Evolutionary conservation across 805 yeast species (phyloP).

Genomic region (Torulaspora gathmanii): DNA sequence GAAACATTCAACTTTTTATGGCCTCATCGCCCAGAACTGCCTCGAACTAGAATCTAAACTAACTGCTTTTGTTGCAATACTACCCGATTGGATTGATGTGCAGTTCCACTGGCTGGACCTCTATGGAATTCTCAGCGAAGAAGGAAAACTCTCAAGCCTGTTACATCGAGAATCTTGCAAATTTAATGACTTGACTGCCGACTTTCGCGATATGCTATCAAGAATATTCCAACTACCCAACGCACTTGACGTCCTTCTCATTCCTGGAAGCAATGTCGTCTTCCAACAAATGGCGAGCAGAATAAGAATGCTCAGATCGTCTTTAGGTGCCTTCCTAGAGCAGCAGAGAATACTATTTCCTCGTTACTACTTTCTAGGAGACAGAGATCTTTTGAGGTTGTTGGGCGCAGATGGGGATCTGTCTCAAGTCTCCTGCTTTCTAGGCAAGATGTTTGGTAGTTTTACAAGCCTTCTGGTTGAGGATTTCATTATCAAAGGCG

Average conservation of each 20-base stretch:
- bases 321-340: slow-evolving; percentile 75
- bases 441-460: slow-evolving; percentile 70
- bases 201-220: slow-evolving; percentile 50
- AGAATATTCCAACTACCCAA: slow-evolving; percentile 45
- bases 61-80: slow-evolving; percentile 45
- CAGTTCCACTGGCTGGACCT: slow-evolving; percentile 88
- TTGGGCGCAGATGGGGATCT: slow-evolving; percentile 60
- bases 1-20: slow-evolving; percentile 61
- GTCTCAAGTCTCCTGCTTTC: slow-evolving; percentile 47
- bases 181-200: slow-evolving; percentile 58
- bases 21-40: slow-evolving; percentile 56
- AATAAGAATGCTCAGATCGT: slow-evolving; percentile 53
- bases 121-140: slow-evolving; percentile 66
- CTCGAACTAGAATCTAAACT: slow-evolving; percentile 52
- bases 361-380: slow-evolving; percentile 81
- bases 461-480: slow-evolving; percentile 43
- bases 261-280: slow-evolving; percentile 44
- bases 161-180: slow-evolving; percentile 67
- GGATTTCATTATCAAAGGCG: slow-evolving; percentile 39
- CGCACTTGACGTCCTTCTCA: slow-evolving; percentile 51
- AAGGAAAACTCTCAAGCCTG: slow-evolving; percentile 53
- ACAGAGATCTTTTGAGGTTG: slow-evolving; percentile 80
- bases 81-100: slow-evolving; percentile 74
- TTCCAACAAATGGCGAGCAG: slow-evolving; percentile 52
- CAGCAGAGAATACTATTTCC: slow-evolving; percentile 73